Percentiles rank a stretch among this genome's conserved stretches.
phyloP scores from a whole-genome alignment of 1,139 yeast species.

The Tardiomyces blankii region DNA sequence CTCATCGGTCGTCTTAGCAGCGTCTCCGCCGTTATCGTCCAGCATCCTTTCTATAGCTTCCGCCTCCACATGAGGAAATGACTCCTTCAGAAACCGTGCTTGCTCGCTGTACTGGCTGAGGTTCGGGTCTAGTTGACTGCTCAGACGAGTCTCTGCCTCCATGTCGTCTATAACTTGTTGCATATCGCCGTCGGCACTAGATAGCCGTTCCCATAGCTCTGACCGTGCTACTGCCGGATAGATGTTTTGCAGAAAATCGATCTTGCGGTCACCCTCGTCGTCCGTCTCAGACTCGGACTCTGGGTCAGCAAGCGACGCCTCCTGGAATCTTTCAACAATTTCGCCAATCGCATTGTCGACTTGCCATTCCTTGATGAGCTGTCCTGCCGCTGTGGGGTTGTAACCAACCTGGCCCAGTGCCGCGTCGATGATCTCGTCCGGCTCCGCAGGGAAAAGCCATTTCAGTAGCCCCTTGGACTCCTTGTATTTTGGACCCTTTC shows the following conservation, averaged over 20 bases:
- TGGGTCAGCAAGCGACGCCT: background rate
- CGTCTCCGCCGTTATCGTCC: conserved; percentile 10
- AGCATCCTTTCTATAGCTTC: conserved; percentile 10
- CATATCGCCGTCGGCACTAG: background rate
- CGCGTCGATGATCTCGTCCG: background rate
- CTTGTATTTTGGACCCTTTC: background rate
- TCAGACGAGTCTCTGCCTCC: background rate
- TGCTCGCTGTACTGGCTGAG: background rate
- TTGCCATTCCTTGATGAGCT: background rate
- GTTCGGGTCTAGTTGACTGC: too few relatives aligned
- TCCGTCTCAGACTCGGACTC: background rate
- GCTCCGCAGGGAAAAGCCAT: background rate
- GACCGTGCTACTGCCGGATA: background rate
- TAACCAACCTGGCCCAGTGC: background rate
- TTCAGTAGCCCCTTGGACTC: background rate
- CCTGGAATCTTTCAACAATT: background rate
- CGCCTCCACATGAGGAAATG: conserved; percentile 15
- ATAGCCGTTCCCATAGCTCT: background rate
- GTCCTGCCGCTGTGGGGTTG: background rate
- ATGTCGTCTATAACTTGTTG: background rate
- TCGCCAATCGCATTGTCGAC: background rate
- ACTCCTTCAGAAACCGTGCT: conserved; percentile 4
- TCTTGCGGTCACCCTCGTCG: background rate
- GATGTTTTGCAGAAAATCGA: conserved; percentile 3
- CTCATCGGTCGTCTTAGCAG: conserved; percentile 15